Evolutionary conservation across 768 basidiomycete species (phyloP).

Genomic region (Trametes cubensis): DNA sequence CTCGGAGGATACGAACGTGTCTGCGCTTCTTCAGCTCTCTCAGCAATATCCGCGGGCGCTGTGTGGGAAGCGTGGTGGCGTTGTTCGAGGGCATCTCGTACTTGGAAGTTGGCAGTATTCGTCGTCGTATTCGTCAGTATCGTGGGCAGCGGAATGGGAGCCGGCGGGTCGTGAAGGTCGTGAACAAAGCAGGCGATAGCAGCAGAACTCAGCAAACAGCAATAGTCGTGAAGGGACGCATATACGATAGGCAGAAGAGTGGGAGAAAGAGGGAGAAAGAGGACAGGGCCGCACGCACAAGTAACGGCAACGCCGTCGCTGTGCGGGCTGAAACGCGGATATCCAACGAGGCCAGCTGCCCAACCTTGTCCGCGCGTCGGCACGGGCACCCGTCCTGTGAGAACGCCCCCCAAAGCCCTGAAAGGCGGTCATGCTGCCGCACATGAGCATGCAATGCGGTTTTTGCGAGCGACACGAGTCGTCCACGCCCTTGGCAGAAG

Average conservation of each 20-base stretch:
- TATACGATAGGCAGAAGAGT: not conserved
- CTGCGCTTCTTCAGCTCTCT: slow-evolving; percentile 24
- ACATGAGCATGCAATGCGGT: slow-evolving; percentile 18
- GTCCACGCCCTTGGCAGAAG: slow-evolving; percentile 3
- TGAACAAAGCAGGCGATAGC: slow-evolving; percentile 8
- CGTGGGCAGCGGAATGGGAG: slow-evolving; percentile 1
- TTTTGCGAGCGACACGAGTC: slow-evolving; percentile 10
- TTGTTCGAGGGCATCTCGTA: not conserved
- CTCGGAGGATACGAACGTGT: slow-evolving; percentile 21
- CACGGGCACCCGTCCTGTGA: slow-evolving; percentile 4
- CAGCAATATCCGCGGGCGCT: slow-evolving; percentile 19
- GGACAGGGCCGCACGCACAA: not conserved
- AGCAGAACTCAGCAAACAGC: slow-evolving; percentile 5
- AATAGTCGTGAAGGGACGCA: not conserved
- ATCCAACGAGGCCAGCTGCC: slow-evolving; percentile 9
- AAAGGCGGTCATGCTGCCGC: not conserved
- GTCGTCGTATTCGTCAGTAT: slow-evolving; percentile 8
- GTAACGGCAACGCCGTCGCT: slow-evolving; percentile 9
- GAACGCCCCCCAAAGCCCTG: slow-evolving; percentile 12
- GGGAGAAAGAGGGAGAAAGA: not conserved
- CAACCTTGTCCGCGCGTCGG: not conserved
- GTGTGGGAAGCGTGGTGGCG: not conserved
- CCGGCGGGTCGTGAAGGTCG: slow-evolving; percentile 19
- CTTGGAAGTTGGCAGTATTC: too few species aligned
- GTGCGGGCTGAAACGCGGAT: slow-evolving; percentile 20